These are phyloP conservation scores for Annulohypoxylon bovei DNA, from an alignment of 495 filamentous ascomycete species.

Conservation along the genomic window DNA sequence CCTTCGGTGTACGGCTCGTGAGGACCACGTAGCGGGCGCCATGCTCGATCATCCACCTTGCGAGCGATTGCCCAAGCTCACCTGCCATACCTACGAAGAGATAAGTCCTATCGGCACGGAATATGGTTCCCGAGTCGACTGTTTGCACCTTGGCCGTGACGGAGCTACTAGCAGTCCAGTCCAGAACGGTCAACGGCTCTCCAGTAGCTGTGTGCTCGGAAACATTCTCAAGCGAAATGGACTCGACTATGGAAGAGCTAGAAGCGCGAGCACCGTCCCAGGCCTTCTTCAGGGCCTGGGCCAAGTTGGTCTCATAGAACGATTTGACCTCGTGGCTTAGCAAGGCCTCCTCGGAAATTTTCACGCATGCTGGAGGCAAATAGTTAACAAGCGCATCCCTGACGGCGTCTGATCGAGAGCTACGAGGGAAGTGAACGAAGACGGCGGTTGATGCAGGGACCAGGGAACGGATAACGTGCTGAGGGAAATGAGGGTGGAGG, in stretches of 20 bases:
- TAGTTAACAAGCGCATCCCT: not conserved
- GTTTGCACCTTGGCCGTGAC: not conserved
- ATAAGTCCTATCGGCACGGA: conserved; percentile 53
- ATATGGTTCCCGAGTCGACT: not conserved
- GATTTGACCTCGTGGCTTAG: not conserved
- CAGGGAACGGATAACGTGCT: not conserved
- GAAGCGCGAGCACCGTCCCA: not conserved
- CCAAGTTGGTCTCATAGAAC: not conserved
- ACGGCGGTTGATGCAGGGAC: not conserved
- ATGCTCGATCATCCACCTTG: conserved; percentile 59
- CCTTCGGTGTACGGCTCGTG: conserved; percentile 53
- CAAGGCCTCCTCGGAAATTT: not conserved
- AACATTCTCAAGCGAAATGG: not conserved
- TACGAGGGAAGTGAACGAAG: not conserved
- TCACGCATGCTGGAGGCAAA: not conserved
- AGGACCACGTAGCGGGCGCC: conserved; percentile 58
- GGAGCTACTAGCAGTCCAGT: not conserved
- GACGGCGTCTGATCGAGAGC: not conserved
- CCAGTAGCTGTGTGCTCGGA: not conserved
- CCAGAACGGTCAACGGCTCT: not conserved
- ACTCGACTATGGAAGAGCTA: not conserved
- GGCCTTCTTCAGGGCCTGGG: not conserved
- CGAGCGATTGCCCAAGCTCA: conserved; percentile 57
- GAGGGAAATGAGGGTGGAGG: not conserved
- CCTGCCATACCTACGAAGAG: conserved; percentile 59